Conservation (phyloP, 108 stramenopile species). For the Stephanodiscus minutulus region DNA sequence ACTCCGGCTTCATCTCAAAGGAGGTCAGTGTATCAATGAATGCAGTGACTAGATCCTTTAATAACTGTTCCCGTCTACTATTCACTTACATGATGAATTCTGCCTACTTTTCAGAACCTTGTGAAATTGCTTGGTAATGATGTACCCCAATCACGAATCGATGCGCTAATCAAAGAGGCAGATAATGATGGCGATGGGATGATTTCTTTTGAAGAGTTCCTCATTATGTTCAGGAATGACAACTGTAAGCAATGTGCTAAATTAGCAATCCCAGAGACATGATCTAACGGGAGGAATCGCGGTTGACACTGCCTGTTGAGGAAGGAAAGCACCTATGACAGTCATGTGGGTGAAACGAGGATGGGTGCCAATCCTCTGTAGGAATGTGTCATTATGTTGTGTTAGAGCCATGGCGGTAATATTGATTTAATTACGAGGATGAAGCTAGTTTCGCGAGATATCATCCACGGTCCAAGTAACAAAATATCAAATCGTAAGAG, state of each 20-base stretch:
- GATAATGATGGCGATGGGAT: slow-evolving; percentile 83
- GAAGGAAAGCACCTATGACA: no score
- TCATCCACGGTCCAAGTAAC: no score
- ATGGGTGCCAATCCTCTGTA: no score
- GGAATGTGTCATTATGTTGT: no score
- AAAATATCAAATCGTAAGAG: no score
- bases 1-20: slow-evolving; percentile 84
- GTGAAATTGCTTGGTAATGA: slow-evolving; percentile 68
- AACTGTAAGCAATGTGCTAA: not conserved
- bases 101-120: slow-evolving; percentile 42
- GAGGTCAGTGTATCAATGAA: slow-evolving; percentile 13
- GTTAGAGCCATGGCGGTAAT: no score
- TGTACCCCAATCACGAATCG: slow-evolving; percentile 56
- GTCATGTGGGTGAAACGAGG: no score
- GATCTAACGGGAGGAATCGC: no score
- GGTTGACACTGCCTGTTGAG: no score
- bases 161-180: slow-evolving; percentile 90
- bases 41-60: not conserved
- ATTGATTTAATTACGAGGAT: no score
- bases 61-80: no score
- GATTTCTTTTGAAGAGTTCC: slow-evolving; percentile 81
- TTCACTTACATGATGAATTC: not conserved
- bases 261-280: not conserved
- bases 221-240: slow-evolving; percentile 38
- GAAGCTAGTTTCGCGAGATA: no score